Base-by-base conservation (phyloP, 768 basidiomycete species). In the Leccinellum rugosiceps region DNA sequence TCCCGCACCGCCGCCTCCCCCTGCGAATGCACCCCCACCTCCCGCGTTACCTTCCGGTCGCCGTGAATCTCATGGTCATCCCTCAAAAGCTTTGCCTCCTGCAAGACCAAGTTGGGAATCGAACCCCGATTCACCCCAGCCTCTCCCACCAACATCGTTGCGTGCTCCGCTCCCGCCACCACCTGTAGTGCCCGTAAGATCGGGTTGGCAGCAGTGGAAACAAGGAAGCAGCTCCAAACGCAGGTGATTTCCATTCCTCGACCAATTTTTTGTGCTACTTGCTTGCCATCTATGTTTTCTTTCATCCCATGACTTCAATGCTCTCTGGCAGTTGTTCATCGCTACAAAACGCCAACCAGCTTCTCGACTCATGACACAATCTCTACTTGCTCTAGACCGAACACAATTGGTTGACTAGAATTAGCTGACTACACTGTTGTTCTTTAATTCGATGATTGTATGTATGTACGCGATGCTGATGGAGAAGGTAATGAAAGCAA, bases 131-230 rank as follows among this genome's bases (percentile, higher is more conserved):
- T 57, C 50, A 14, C 44, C 53, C 21, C 58, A 50, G 43, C 19
- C 56, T 58, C 49, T 43, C 10, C 51, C 56, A 31, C 45, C 58
- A 38, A 25, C 59, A 6, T 62, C 58, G 13, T 14, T 62, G 38
- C 61, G 38, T 55, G 58, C 58, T 21, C 35, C 62, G 3, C 61
- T 61, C n/a, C 65, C 69, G 1, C 52, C 60, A n/a, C 65, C 65
- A 17, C 61, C 72, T 31, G 50, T 19, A 26, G 57, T 45, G 19
- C 62, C 66, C 7, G 19, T 48, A 21, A 71, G 75, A 48, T 77
- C 79, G 23, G 81, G 78, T 41, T 86, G 85, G 85, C 83, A 85
- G 68, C 79, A 84, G 54, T 86, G 74, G 68, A 71, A 70, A 34
- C 68, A 67, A 55, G 66, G 61, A 48, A 62, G 26, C 13, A 52